Conservation (phyloP, 1,284 basidiomycete genomes). For the Trametes pubescens region DNA sequence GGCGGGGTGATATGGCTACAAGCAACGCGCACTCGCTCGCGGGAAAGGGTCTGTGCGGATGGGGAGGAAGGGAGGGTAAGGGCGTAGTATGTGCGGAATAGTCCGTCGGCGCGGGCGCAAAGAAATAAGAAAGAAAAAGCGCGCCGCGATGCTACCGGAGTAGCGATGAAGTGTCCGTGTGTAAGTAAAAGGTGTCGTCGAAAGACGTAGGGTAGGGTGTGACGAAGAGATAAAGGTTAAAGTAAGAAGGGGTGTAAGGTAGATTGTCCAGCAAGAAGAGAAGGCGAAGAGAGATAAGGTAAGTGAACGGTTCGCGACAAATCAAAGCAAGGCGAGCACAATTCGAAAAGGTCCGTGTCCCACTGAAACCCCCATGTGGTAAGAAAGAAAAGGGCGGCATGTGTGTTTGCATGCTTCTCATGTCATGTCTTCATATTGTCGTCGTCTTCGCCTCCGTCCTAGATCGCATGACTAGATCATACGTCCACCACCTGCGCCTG, state of each 20-base stretch:
- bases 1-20: slow-evolving; percentile 30
- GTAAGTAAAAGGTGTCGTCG: slow-evolving; percentile 10
- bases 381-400: slow-evolving; percentile 22
- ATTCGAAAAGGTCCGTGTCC: slow-evolving; percentile 31
- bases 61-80: slow-evolving; percentile 6
- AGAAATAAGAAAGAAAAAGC: slow-evolving; percentile 16
- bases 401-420: slow-evolving; percentile 19
- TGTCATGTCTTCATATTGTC: slow-evolving; percentile 30
- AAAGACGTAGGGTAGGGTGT: slow-evolving; percentile 9
- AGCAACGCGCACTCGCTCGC: slow-evolving; percentile 19
- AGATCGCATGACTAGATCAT: slow-evolving; percentile 24
- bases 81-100: slow-evolving; percentile 28
- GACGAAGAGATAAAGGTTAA: slow-evolving; percentile 2
- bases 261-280: slow-evolving; percentile 37
- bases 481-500: slow-evolving; percentile 32
- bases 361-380: slow-evolving; percentile 24
- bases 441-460: slow-evolving; percentile 18
- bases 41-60: slow-evolving; percentile 19
- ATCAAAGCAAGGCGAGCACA: slow-evolving; percentile 21
- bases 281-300: slow-evolving; percentile 27
- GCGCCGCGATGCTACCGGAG: slow-evolving; percentile 17
- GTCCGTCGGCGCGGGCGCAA: slow-evolving; percentile 22
- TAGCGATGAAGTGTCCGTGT: slow-evolving; percentile 6
- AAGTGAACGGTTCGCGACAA: slow-evolving; percentile 7
- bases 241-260: slow-evolving; percentile 30